Evolutionary conservation across 2,329 filamentous ascomycete species (phyloP).

Genomic region (Fusarium sp.): DNA sequence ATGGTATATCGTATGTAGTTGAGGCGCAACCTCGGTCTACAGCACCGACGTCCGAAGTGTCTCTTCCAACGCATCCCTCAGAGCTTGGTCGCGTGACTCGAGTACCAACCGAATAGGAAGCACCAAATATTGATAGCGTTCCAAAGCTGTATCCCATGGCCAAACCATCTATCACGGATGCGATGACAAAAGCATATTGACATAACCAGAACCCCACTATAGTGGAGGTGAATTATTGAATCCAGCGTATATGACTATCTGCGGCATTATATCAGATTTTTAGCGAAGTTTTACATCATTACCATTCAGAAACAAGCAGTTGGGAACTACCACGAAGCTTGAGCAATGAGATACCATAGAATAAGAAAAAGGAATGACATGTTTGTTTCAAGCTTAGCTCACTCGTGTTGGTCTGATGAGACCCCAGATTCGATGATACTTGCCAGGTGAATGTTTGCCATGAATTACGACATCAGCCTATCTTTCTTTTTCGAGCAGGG

Average conservation of each 20-base stretch:
- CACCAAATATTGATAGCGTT: background rate
- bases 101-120: slow-evolving; percentile 35
- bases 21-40: slow-evolving; percentile 73
- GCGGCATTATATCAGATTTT: slow-evolving; percentile 22
- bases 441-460: slow-evolving; percentile 5
- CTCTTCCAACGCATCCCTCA: slow-evolving; percentile 62
- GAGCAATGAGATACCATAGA: slow-evolving; percentile 18
- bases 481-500: slow-evolving; percentile 8
- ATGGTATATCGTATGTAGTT: slow-evolving; percentile 79
- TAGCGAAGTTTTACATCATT: slow-evolving; percentile 25
- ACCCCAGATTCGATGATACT: slow-evolving; percentile 25
- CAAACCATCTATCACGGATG: background rate
- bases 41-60: slow-evolving; percentile 60
- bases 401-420: background rate
- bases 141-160: too few species aligned
- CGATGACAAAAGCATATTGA: slow-evolving; percentile 1
- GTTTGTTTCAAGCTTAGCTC: background rate
- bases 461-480: slow-evolving; percentile 12
- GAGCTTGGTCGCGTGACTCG: slow-evolving; percentile 54
- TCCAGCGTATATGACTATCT: slow-evolving; percentile 30
- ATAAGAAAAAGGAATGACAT: slow-evolving; percentile 17
- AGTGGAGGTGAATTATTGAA: slow-evolving; percentile 8
- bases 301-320: slow-evolving; percentile 6
- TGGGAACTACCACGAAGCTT: slow-evolving; percentile 9
- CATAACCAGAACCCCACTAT: background rate